Evolutionary conservation across 139 green algal species (phyloP), one percentile per base, ranked within the genome.

Genomic region (Chlorella sp.): DNA sequence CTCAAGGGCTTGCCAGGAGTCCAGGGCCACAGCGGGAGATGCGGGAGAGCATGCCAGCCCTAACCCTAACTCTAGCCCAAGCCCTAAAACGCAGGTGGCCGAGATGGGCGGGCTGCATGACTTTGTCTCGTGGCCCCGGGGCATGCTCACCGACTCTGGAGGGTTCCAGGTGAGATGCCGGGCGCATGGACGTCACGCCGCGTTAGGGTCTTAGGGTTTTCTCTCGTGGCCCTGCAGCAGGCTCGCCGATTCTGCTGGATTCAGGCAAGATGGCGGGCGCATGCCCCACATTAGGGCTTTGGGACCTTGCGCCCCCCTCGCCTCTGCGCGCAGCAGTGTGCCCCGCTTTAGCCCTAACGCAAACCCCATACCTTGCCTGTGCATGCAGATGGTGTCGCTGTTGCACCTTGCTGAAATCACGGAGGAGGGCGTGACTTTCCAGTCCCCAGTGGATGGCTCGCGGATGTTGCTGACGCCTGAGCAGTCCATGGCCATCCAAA

Each of bases 401-500:
- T 85, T 97, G 49, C 88, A 97, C 74, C 75, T 95, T 55, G 90
- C 92, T 3, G 87, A 97, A 69, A 97, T 97, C 75, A 97, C 86
- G 17, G 93, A 97, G 80, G 62, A 95, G 55, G 94, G 94, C 23
- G 94, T 98, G 3, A 88, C 82, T 10, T 96, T 96, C 73, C 84
- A 91, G 72, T 90, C 82, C 5, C 91, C 91, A 22, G 75, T 90
- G 26, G 91, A 98, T 74, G 94, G 94, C 34, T 76, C 67, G n/a
- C 75, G 62, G 31, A 96, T 97, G 91, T 80, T 97, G 82, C 88
- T 98, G 24, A 98, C 94, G 17, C 94, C 94, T 0, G 94, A 98
- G 83, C 78, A 95, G 76, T 95, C 87, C 55, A 97, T 98, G 0
- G 76, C 76, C 22, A 93, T 98, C 68, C 91, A 97, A 69, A 97